Base-by-base conservation (phyloP, 495 filamentous ascomycete genomes). In the Glonium stellatum region DNA sequence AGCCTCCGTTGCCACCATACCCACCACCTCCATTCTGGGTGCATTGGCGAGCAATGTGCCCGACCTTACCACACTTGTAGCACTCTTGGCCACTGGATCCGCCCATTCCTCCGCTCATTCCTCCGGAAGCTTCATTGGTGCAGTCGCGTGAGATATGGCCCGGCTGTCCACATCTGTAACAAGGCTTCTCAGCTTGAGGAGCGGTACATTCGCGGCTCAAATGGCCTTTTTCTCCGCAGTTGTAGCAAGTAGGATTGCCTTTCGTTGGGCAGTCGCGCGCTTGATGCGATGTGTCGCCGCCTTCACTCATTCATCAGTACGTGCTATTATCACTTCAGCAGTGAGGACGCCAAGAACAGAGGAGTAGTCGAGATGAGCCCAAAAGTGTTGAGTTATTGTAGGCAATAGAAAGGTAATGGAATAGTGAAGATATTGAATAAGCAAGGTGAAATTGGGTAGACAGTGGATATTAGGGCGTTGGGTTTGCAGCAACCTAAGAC, bases 51-150 rank as follows among this genome's bases (percentile, higher is more conserved):
- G 93, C 93, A 73, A 97, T 97, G 81, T 97, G 93, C 58, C 93
- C 95, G 58, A 92, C 81, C 79, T 96, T 88, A 53, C 90, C 92
- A 78, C 95, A 98, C 85, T 97, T 97, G 87, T 98, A 98, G 85
- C 93, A 98, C 74, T 97, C 87, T 68, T 87, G 83, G 50, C 82
- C 80, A 18, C 73, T 72, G 54, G 73, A 70, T 55, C 71, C 66
- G 57, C 72, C 74, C 58, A 72, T 78, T 57, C 77, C 73, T 57
- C 76, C 79, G 64, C 71, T 70, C 47, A 76, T 76, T 63, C 80
- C 79, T 58, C 78, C 76, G 57, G 75, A 71, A 42, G 78, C 72
- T 18, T 67, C 66, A 68, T 86, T 82, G 57, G 78, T 78, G 79
- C 95, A 98, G 63, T 98, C 93, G 67, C 93, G 92, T 63, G 88